Percentiles rank a stretch among this genome's conserved stretches.
Conservation (phyloP, 176 grass and related monocot genomes). For the barley (Hordeum vulgare) region DNA sequence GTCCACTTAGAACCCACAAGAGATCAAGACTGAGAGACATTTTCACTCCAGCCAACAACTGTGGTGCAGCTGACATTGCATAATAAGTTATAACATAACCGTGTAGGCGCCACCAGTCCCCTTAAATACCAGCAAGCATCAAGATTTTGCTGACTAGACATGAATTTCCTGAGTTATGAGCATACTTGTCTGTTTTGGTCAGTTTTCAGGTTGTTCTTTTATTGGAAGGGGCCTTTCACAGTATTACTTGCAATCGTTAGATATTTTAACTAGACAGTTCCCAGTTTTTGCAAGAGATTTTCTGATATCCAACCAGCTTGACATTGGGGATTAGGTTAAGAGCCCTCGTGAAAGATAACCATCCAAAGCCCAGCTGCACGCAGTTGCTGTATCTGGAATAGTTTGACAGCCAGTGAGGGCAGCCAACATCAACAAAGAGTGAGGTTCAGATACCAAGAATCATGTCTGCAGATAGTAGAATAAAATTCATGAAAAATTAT, state of each 20-base stretch:
- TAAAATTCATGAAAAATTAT: not conserved
- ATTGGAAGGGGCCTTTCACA: not conserved
- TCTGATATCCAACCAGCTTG: slow-evolving; percentile 1
- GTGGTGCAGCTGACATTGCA: not conserved
- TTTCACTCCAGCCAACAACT: slow-evolving; percentile 6
- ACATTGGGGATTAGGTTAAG: not conserved
- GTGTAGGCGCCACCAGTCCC: not conserved
- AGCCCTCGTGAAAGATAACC: not conserved
- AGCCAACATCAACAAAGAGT: not conserved
- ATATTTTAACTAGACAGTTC: not conserved
- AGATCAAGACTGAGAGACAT: not conserved
- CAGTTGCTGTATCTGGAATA: not conserved
- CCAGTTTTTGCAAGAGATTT: not conserved
- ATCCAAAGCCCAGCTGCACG: not conserved
- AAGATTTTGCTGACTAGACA: not conserved
- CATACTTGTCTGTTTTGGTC: not conserved
- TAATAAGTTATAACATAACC: not conserved
- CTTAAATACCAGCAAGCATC: not conserved
- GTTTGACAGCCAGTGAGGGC: not conserved
- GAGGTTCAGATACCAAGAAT: not conserved
- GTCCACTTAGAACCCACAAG: not conserved
- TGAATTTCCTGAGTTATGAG: not conserved
- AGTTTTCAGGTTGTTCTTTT: slow-evolving; percentile 3
- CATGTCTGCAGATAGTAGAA: not conserved
- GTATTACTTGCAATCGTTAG: not conserved